Base-by-base conservation (phyloP, 2,329 filamentous ascomycete species). In the Xylariomycetidae sp. region DNA sequence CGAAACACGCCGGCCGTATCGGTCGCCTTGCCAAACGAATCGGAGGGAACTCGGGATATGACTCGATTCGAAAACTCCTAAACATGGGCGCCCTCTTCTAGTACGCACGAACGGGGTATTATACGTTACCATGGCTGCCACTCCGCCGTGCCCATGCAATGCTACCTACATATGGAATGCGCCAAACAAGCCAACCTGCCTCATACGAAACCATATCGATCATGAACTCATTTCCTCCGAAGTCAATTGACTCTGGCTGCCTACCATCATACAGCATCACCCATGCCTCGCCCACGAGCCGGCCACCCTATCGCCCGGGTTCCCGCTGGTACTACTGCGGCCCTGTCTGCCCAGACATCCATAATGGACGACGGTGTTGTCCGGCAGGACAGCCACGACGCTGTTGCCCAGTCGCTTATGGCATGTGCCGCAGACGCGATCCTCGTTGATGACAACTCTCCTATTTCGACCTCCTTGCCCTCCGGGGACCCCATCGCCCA, bases 381-480 rank as follows among this genome's bases (percentile, higher is more conserved):
- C 85, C 6, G 89, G 86, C 60, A 92, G 73, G 10, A 95, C 89
- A 25, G 89, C 82, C 39, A 96, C 83, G 13, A 95, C 92, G 57
- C 85, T 94, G 2, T 87, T 83, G 2, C 89, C 90, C 44, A 98
- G 74, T 45, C 92, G 71, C 68, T 95, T 96, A 59, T 95, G 84
- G 57, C 92, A 98, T 12, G 94, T 85, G 10, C 84, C 81, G 57
- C 92, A 98, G 34, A 95, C 82, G 32, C 86, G 71, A 54, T 96
- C 90, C 50, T 98, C 90, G 8, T 75, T 78, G 32, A 98, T 79
- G 14, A 87, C 76, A 9, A 95, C 88, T 46, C 86, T 74, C 34
- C 72, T 61, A 47, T 72, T 76, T 32, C 69, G 64, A 12, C 20
- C 20, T 29, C 64, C 67, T 40, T 74, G 71, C 1, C 68, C 67